phyloP scores from a whole-genome alignment of 768 basidiomycete genomes.

The Tylopilus sp. region DNA sequence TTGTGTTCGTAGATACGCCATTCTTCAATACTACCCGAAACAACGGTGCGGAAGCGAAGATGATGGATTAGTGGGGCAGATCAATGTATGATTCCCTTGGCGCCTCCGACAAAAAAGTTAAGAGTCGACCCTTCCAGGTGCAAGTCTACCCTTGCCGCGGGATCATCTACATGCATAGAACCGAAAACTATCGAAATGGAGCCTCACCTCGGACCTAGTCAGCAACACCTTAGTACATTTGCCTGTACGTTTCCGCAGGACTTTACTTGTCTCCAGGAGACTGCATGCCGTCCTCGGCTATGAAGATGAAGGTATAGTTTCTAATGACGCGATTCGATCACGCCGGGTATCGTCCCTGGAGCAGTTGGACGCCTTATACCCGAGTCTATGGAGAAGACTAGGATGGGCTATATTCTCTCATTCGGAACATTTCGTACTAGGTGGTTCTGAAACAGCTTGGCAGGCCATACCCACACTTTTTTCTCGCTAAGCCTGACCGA shows the following conservation, averaged over 20 bases:
- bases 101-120: background rate
- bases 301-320: fast-evolving
- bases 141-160: slow-evolving; percentile 5
- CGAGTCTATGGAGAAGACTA: no score
- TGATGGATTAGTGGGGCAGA: slow-evolving; percentile 4
- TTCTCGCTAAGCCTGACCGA: no score
- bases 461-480: no score
- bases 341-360: background rate
- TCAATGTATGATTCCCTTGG: background rate
- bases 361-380: no score
- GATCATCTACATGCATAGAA: slow-evolving; percentile 15
- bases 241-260: background rate
- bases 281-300: slow-evolving; percentile 11
- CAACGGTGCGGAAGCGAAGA: background rate
- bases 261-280: background rate
- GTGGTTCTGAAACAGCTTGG: no score
- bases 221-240: slow-evolving; percentile 9
- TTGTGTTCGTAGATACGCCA: slow-evolving; percentile 25
- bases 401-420: no score
- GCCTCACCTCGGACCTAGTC: background rate
- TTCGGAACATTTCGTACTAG: no score
- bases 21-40: slow-evolving; percentile 7
- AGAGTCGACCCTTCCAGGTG: slow-evolving; percentile 3
- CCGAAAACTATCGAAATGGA: slow-evolving; percentile 10
- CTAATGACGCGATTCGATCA: fast-evolving